Base-by-base conservation (phyloP, 352 stramenopile species). In the Sclerospora graminicola region DNA sequence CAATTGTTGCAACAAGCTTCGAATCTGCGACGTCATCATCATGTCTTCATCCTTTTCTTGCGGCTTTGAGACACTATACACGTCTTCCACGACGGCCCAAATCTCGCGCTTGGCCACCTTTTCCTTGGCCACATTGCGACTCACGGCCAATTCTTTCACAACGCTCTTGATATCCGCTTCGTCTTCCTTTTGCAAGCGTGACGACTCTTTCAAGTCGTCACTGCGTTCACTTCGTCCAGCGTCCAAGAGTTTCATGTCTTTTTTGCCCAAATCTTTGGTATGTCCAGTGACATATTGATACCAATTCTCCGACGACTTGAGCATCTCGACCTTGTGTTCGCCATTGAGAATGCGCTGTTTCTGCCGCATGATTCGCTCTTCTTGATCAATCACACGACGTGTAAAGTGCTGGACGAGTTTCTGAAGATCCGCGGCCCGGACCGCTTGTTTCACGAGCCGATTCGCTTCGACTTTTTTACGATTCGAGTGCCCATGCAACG, bases 1-100 rank as follows among this genome's bases (percentile, higher is more conserved):
- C 39, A 92, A 61, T 59, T 92, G 81, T 57, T 88, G 78, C 21
- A 92, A 60, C 39, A 92, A 51, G 19, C 76, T 84, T 40, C 81
- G 81, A 57, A 92, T 92, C 60, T 92, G 81, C 27, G 75, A 89
- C 33, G 81, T 92, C 81, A 92, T 92, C 81, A 92, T 92, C 81
- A 92, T 90, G 58, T 92, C 81, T 58, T 92, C 78, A 38, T 92
- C 81, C 71, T 92, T 90, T 62, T 90, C 81, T 58, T 92, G 81
- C 14, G 73, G 37, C 64, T 89, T 90, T 8, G 69, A 64, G 9
- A 86, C 58, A 37, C 62, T 82, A 66, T 92, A 92, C 32, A 92
- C 81, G 41, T 89, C 69, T 48, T 92, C 78, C 8, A 92, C 67
- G 53, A 88, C 64, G 0, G 77, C 78, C 81, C 81, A 92, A 35